Evolutionary conservation across 768 basidiomycete species (phyloP).

Genomic region (Boletus rufocinnamomeus): DNA sequence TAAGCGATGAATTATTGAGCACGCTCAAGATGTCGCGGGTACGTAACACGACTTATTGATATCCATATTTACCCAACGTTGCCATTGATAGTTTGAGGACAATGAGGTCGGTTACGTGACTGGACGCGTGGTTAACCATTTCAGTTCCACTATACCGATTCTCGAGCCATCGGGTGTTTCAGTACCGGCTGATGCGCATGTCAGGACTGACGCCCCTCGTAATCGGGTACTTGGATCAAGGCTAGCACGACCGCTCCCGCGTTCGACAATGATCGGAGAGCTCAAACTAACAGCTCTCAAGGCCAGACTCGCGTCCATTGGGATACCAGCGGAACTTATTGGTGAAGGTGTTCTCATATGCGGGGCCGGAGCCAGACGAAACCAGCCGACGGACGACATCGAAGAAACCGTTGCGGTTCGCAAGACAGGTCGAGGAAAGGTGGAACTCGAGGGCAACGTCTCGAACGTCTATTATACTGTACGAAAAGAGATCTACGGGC

Average conservation of each 20-base stretch:
- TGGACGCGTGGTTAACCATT: slow-evolving; percentile 82
- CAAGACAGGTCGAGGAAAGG: slow-evolving; percentile 81
- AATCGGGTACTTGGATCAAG: slow-evolving; percentile 64
- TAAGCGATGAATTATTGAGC: slow-evolving; percentile 84
- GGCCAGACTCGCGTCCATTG: slow-evolving; percentile 67
- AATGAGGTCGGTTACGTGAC: slow-evolving; percentile 94
- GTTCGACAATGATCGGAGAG: slow-evolving; percentile 97
- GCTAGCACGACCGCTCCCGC: slow-evolving; percentile 65
- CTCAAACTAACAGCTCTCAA: slow-evolving; percentile 91
- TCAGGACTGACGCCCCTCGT: slow-evolving; percentile 27
- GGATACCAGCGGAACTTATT: slow-evolving; percentile 91
- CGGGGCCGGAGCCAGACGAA: slow-evolving; percentile 55
- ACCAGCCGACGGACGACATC: slow-evolving; percentile 44
- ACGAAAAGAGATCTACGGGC: slow-evolving; percentile 82
- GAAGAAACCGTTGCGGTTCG: slow-evolving; percentile 82
- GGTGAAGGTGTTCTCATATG: slow-evolving; percentile 97
- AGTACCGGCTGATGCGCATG: slow-evolving; percentile 25
- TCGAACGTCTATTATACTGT: slow-evolving; percentile 90
- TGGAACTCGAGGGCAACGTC: slow-evolving; percentile 88
- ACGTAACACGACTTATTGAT: slow-evolving; percentile 32
- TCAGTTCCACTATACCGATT: slow-evolving; percentile 85
- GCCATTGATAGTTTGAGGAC: slow-evolving; percentile 79
- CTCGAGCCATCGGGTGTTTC: slow-evolving; percentile 66
- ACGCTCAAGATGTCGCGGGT: slow-evolving; percentile 87
- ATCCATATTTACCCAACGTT: slow-evolving; percentile 8